These are phyloP conservation scores for Phaeosphaeria sp. DNA, from an alignment of 2,329 filamentous ascomycete genomes.

Conservation along the genomic window DNA sequence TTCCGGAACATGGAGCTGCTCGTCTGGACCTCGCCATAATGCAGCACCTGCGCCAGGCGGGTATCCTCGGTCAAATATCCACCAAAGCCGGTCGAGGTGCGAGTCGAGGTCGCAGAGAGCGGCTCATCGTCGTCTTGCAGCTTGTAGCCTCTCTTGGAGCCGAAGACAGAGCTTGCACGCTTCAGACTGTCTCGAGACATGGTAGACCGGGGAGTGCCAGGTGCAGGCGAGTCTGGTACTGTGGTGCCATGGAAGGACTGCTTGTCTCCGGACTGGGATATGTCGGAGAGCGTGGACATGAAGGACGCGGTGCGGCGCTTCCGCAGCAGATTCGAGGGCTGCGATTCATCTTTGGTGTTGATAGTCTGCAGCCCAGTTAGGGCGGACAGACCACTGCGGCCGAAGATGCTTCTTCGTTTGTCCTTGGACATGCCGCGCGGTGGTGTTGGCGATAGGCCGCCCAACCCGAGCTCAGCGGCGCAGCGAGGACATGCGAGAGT, in stretches of 20 bases:
- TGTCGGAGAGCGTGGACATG: slow-evolving; percentile 40
- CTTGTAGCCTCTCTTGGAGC: slow-evolving; percentile 62
- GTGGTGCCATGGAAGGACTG: slow-evolving; percentile 19
- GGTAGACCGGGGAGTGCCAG: slow-evolving; percentile 17
- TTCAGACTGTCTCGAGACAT: slow-evolving; percentile 31
- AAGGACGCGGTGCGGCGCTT: slow-evolving; percentile 48
- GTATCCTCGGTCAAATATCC: slow-evolving; percentile 50
- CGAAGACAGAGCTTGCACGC: slow-evolving; percentile 60
- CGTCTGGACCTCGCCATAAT: slow-evolving; percentile 74
- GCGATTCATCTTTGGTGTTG: slow-evolving; percentile 41
- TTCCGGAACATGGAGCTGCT: slow-evolving; percentile 73
- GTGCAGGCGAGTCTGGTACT: slow-evolving; percentile 13
- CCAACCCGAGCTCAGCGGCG: slow-evolving; percentile 36
- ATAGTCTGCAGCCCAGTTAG: slow-evolving; percentile 33
- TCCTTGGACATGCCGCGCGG: slow-evolving; percentile 44
- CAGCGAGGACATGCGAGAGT: slow-evolving; percentile 27
- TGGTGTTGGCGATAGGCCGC: slow-evolving; percentile 31
- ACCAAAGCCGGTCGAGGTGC: slow-evolving; percentile 47
- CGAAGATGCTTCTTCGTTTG: slow-evolving; percentile 48
- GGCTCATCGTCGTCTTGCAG: slow-evolving; percentile 60
- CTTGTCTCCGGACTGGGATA: slow-evolving; percentile 31
- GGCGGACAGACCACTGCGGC: slow-evolving; percentile 38
- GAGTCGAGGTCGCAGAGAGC: slow-evolving; percentile 58
- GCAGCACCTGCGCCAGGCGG: slow-evolving; percentile 57
- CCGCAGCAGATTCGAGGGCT: slow-evolving; percentile 44